Evolutionary conservation across 495 filamentous ascomycete genomes (phyloP).

Genomic region (Neurospora sp.): DNA sequence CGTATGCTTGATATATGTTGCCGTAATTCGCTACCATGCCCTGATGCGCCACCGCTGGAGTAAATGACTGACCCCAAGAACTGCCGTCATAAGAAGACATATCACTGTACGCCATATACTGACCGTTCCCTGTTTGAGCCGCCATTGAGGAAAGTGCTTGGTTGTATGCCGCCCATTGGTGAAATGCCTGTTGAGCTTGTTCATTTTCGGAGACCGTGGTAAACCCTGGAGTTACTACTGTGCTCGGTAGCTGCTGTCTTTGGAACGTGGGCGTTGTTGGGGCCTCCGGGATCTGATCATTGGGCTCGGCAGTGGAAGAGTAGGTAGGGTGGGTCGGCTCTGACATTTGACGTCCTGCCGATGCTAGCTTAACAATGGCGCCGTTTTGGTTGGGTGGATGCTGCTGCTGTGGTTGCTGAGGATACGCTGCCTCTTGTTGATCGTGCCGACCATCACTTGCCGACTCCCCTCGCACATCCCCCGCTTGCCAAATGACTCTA

Average conservation of each 20-base stretch:
- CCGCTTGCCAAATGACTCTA: background rate
- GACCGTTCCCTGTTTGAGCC: background rate
- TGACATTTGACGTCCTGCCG: background rate
- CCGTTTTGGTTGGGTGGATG: background rate
- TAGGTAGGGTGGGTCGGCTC: background rate
- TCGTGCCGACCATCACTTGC: background rate
- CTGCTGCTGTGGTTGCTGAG: background rate
- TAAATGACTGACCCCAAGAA: background rate
- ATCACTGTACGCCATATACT: background rate
- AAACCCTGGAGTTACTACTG: background rate
- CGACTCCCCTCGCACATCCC: background rate
- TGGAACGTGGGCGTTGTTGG: background rate
- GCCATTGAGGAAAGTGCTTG: background rate
- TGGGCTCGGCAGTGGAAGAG: background rate
- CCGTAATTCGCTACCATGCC: background rate
- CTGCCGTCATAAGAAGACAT: background rate
- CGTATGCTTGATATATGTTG: background rate
- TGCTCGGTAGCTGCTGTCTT: background rate
- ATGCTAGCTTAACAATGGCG: background rate
- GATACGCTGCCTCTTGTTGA: background rate
- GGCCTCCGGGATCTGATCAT: background rate
- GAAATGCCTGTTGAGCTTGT: background rate
- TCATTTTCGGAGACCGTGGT: background rate
- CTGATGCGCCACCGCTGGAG: background rate
- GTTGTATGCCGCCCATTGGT: background rate